Percentiles rank a stretch among this genome's conserved stretches.
Evolutionary conservation across 306 rosid genomes (phyloP).

Genomic region (barrel medic (Medicago truncatula)): DNA sequence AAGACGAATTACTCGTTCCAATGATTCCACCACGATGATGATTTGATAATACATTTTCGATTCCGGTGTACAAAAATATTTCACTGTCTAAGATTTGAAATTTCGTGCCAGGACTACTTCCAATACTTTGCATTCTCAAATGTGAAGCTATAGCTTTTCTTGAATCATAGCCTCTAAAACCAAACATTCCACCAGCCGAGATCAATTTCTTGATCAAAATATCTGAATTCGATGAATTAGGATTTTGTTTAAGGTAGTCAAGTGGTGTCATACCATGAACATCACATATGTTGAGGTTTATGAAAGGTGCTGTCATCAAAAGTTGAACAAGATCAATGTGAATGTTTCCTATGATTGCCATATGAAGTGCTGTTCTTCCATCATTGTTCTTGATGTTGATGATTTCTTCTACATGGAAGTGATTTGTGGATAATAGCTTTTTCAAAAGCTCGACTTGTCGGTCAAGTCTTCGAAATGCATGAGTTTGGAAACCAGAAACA

Average conservation of each 20-base stretch:
- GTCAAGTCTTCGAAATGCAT: constrained; percentile 79
- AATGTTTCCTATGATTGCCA: constrained; percentile 83
- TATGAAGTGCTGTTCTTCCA: constrained; percentile 85
- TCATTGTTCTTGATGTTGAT: constrained; percentile 74
- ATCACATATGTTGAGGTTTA: constrained; percentile 75
- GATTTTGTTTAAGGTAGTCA: constrained; percentile 78
- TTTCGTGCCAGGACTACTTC: constrained; percentile 89
- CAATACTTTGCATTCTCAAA: constrained; percentile 74
- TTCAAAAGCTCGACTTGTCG: constrained; percentile 82
- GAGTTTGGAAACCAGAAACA: constrained; percentile 82
- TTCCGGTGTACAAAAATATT: constrained; percentile 78
- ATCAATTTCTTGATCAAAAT: constrained; percentile 73
- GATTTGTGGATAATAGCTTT: constrained; percentile 59
- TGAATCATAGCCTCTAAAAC: constrained; percentile 67
- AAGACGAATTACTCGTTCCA: constrained; percentile 57
- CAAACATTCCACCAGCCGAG: constrained; percentile 93
- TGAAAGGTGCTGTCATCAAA: constrained; percentile 70
- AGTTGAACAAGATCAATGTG: constrained; percentile 89
- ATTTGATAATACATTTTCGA: constrained; percentile 55
- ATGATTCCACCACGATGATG: constrained; percentile 46
- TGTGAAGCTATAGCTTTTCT: constrained; percentile 88
- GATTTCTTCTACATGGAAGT: constrained; percentile 56
- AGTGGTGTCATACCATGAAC: constrained; percentile 81
- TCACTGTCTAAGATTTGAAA: constrained; percentile 80
- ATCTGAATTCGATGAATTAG: constrained; percentile 75